Evolutionary conservation across 2,329 filamentous ascomycete genomes (phyloP).

Genomic region (Juglanconis juglandina): DNA sequence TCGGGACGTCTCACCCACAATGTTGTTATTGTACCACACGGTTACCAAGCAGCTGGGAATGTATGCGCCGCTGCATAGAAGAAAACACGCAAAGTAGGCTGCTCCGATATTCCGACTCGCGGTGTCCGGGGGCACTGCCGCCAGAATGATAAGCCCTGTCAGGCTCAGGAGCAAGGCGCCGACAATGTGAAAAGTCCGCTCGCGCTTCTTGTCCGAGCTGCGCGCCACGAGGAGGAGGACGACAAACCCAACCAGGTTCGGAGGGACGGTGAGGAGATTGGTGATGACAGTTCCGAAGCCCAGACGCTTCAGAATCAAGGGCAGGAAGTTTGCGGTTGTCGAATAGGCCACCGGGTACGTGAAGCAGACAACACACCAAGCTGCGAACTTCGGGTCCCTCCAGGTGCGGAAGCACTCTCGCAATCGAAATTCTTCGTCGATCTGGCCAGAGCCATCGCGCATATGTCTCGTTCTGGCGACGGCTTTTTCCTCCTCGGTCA

Average conservation of each 20-base stretch:
- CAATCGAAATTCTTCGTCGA: constrained; percentile 35
- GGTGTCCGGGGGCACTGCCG: constrained; percentile 37
- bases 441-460: constrained; percentile 40
- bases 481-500: constrained; percentile 40
- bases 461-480: constrained; percentile 42
- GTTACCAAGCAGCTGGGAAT: constrained; percentile 46
- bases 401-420: constrained; percentile 40
- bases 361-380: constrained; percentile 44
- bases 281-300: constrained; percentile 43
- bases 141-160: constrained; percentile 40
- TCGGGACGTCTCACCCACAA: constrained; percentile 45
- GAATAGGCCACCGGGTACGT: constrained; percentile 47
- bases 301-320: constrained; percentile 41
- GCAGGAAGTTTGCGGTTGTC: constrained; percentile 41
- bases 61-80: constrained; percentile 43
- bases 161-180: constrained; percentile 35
- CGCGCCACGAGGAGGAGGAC: constrained; percentile 41
- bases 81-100: constrained; percentile 49
- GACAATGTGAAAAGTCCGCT: constrained; percentile 44
- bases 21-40: constrained; percentile 52
- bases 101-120: constrained; percentile 35
- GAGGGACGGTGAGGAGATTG: constrained; percentile 46
- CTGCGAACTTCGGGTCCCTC: constrained; percentile 32
- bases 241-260: constrained; percentile 44
- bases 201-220: constrained; percentile 41